Evolutionary conservation across 345 rosid genomes (phyloP).

Genomic region (Sapria himalayana): DNA sequence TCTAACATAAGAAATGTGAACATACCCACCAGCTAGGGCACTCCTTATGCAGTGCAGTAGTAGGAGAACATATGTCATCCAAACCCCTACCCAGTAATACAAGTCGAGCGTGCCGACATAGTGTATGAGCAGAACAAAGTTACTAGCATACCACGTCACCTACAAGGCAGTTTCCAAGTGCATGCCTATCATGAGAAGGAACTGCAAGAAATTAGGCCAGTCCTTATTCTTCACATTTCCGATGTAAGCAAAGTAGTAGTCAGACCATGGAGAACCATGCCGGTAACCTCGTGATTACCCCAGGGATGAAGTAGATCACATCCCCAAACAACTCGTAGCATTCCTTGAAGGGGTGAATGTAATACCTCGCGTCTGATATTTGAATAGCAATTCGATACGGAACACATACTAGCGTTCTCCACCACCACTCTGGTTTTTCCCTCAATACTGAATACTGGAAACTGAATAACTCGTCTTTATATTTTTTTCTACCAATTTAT

Average conservation of each 20-base stretch:
- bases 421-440: slow-evolving; percentile 70
- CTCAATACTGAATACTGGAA: slow-evolving; percentile 20
- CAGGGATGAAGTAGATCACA: slow-evolving; percentile 45
- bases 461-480: slow-evolving; percentile 21
- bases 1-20: slow-evolving; percentile 33
- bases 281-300: slow-evolving; percentile 51
- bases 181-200: slow-evolving; percentile 85
- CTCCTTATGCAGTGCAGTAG: slow-evolving; percentile 42
- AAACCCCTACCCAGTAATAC: slow-evolving; percentile 52
- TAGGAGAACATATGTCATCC: slow-evolving; percentile 27
- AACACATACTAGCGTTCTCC: slow-evolving; percentile 52
- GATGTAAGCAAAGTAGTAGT: slow-evolving; percentile 31
- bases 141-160: slow-evolving; percentile 40
- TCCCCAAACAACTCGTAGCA: slow-evolving; percentile 23
- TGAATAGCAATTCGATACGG: slow-evolving; percentile 67
- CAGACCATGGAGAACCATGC: slow-evolving; percentile 50
- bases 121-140: slow-evolving; percentile 61
- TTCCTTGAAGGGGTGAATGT: slow-evolving; percentile 45
- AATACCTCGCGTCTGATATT: slow-evolving; percentile 45
- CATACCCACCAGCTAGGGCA: slow-evolving; percentile 50
- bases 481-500: too few species aligned
- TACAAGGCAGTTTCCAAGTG: slow-evolving; percentile 49
- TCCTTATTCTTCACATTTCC: slow-evolving; percentile 48
- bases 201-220: slow-evolving; percentile 59
- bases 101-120: slow-evolving; percentile 38